phyloP scores from a whole-genome alignment of 345 rosid genomes.

The Limnanthes douglasii region DNA sequence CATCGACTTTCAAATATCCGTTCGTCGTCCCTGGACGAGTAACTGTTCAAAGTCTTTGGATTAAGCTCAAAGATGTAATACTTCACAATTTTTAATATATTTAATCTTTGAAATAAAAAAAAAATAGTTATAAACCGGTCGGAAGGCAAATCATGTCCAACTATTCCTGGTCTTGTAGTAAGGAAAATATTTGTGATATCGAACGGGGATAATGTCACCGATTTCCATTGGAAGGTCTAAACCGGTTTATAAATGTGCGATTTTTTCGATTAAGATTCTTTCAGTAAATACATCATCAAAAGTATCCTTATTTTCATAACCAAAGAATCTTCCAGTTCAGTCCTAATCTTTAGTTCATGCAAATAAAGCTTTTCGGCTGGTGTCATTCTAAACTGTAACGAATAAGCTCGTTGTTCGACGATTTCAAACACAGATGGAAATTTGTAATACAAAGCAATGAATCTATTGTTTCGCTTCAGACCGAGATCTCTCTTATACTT shows the following conservation, averaged over 20 bases:
- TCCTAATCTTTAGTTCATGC: conserved; percentile 69
- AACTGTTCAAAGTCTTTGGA: too few species aligned
- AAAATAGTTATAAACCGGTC: too few species aligned
- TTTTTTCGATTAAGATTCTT: conserved; percentile 72
- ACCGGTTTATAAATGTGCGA: conserved; percentile 73
- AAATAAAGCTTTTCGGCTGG: conserved; percentile 73
- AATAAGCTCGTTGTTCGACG: conserved; percentile 66
- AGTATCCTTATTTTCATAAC: conserved; percentile 78
- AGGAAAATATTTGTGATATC: conserved; percentile 75
- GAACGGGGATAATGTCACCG: conserved; percentile 68
- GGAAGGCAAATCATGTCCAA: too few species aligned
- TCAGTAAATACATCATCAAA: conserved; percentile 82
- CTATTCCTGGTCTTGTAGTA: too few species aligned
- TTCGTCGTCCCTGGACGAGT: too few species aligned
- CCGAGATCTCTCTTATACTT: conserved; percentile 65
- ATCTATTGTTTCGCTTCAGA: conserved; percentile 50
- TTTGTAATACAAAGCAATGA: conserved; percentile 62
- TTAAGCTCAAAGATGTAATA: too few species aligned
- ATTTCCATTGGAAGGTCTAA: conserved; percentile 76
- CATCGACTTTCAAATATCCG: too few species aligned
- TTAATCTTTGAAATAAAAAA: too few species aligned
- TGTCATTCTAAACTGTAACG: conserved; percentile 61
- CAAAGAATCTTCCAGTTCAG: conserved; percentile 63
- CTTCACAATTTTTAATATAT: too few species aligned
- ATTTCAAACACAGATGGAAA: conserved; percentile 89